Conservation (phyloP, 352 stramenopile species). For the Phytophthora pluvialis region DNA sequence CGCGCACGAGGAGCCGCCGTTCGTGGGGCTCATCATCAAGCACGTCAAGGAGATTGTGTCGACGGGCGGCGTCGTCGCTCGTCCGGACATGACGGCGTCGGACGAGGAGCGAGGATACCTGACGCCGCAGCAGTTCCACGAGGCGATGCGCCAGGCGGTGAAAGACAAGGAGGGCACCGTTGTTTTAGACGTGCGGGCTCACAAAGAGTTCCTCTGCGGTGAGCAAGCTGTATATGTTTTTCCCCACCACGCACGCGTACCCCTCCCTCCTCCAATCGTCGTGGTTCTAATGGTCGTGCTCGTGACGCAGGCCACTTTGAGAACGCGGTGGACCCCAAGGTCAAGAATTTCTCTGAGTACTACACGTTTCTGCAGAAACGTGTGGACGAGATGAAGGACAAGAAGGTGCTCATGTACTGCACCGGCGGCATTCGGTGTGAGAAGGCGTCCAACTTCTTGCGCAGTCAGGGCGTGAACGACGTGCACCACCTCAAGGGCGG, state of each 20-base stretch:
- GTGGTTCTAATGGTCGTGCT: conserved; percentile 3
- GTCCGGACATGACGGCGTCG: conserved; percentile 60
- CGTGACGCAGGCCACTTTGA: conserved; percentile 63
- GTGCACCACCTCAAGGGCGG: conserved; percentile 75
- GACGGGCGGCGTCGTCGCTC: conserved; percentile 53
- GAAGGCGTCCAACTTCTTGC: conserved; percentile 77
- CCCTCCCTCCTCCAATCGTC: too few species aligned
- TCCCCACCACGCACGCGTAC: too few species aligned
- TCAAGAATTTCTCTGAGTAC: conserved; percentile 83
- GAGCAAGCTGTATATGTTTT: too few species aligned
- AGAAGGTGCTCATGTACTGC: conserved; percentile 86
- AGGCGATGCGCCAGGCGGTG: conserved; percentile 52
- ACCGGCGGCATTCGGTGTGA: conserved; percentile 80
- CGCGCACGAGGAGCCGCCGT: conserved; percentile 42
- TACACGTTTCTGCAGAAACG: conserved; percentile 68
- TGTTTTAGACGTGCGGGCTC: conserved; percentile 65
- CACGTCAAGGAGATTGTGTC: conserved; percentile 84
- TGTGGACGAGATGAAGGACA: conserved; percentile 66
- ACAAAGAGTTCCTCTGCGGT: conserved; percentile 68
- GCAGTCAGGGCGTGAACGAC: conserved; percentile 58
- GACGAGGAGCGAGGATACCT: conserved; percentile 72
- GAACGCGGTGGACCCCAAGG: conserved; percentile 63
- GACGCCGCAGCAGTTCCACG: conserved; percentile 80
- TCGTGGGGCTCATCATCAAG: conserved; percentile 75
- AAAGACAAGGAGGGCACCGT: conserved; percentile 55